Evolutionary conservation across 2,329 filamentous ascomycete species (phyloP), one percentile per base, ranked within the genome.

Genomic region (Alternaria infectoria): DNA sequence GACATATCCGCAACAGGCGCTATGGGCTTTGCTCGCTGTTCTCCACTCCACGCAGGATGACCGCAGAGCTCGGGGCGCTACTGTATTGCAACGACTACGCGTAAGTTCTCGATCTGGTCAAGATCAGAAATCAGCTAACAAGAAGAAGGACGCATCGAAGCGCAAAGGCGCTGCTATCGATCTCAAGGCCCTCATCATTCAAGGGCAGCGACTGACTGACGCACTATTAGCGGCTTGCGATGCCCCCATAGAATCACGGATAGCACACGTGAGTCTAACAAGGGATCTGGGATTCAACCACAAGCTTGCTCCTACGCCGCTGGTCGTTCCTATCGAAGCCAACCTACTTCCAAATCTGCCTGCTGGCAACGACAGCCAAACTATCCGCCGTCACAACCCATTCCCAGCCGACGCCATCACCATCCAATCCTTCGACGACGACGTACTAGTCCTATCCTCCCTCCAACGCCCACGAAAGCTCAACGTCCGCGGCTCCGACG

Each of bases 381-480:
- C 87, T 5, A 82, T 89, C 74, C 90, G 89, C 52, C 81, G 81
- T 13, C 93, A 98, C 83, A 91, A 92, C 75, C 91, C 96, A 0
- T 99, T 99, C 74, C 90, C 93, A 5, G 86, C 90, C 47, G 93
- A 97, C 67, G 89, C 93, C 15, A 90, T 97, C 45, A 96, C 92
- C 0, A 95, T 99, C 60, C 85, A 86, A 43, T 85, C 84, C 15
- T 96, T 99, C 78, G 81, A 90, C 43, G 95, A 99, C 71, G 92
- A 97, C 61, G 96, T 97, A 0, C 83, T 97, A 23, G 92, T 99
- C 5, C 84, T 99, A 19, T 93, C 91, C 60, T 99, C 96, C 2
- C 86, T 99, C 4, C 95, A 97, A 61, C 94, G 96, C 70, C 96
- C 96, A 12, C 89, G 95, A 54, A 96, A 95, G 70, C 88, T 99